phyloP scores from a whole-genome alignment of 2,329 filamentous ascomycete species.

The Penicillium psychrosexuale region DNA sequence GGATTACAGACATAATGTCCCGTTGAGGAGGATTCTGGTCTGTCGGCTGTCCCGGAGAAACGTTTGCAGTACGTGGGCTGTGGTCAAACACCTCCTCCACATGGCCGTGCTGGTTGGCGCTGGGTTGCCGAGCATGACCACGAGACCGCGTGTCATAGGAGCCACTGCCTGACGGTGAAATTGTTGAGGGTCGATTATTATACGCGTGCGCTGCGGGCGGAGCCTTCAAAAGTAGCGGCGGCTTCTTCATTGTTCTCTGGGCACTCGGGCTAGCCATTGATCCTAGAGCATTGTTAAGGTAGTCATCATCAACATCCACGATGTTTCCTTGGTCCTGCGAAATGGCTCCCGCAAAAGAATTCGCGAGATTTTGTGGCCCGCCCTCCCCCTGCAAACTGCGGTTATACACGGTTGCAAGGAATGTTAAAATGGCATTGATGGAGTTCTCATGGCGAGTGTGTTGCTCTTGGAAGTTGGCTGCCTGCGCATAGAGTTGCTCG shows the following conservation, averaged over 20 bases:
- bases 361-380: slow-evolving; percentile 71
- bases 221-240: slow-evolving; percentile 47
- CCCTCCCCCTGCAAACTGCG: slow-evolving; percentile 85
- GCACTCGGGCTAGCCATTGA: slow-evolving; percentile 34
- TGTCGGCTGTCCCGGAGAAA: slow-evolving; percentile 18
- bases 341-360: slow-evolving; percentile 76
- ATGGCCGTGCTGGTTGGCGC: slow-evolving; percentile 32
- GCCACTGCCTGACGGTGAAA: slow-evolving; percentile 36
- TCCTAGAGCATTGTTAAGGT: slow-evolving; percentile 36
- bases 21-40: slow-evolving; percentile 33
- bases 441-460: slow-evolving; percentile 98
- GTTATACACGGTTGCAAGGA: slow-evolving; percentile 93
- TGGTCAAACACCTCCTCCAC: slow-evolving; percentile 47
- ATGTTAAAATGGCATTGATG: slow-evolving; percentile 97
- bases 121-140: slow-evolving; percentile 31
- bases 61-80: slow-evolving; percentile 29
- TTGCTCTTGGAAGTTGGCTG: slow-evolving; percentile 81
- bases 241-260: slow-evolving; percentile 46
- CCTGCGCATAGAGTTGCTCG: slow-evolving; percentile 81
- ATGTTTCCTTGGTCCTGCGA: slow-evolving; percentile 61
- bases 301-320: slow-evolving; percentile 60
- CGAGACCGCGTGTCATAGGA: slow-evolving; percentile 33
- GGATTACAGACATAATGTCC: slow-evolving; percentile 51
- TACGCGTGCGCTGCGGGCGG: slow-evolving; percentile 32
- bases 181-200: slow-evolving; percentile 33